A percentile compares a stretch with the other conserved stretches of the same genome.
Evolutionary conservation across 345 rosid species (phyloP).

Genomic region (Camelina neglecta): DNA sequence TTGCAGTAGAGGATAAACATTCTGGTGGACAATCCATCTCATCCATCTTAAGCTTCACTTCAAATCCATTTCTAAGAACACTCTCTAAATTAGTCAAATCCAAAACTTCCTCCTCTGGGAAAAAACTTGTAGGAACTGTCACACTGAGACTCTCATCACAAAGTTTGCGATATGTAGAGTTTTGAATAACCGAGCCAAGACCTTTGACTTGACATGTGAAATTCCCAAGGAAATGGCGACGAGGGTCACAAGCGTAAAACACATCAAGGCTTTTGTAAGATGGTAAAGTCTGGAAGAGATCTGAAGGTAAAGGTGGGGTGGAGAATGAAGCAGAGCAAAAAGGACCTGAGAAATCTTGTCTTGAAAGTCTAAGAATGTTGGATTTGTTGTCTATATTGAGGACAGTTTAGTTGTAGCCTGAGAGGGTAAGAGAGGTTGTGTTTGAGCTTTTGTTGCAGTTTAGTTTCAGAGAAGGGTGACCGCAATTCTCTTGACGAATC

Average conservation of each 20-base stretch:
- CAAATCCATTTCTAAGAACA: slow-evolving; percentile 36
- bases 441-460: slow-evolving; percentile 19
- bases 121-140: neutral
- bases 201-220: slow-evolving; percentile 22
- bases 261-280: slow-evolving; percentile 28
- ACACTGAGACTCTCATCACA: slow-evolving; percentile 12
- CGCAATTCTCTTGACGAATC: neutral
- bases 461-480: slow-evolving; percentile 42
- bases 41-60: slow-evolving; percentile 37
- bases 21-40: neutral
- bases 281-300: neutral
- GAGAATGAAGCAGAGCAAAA: slow-evolving; percentile 21
- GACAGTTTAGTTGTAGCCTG: slow-evolving; percentile 30
- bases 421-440: slow-evolving; percentile 20
- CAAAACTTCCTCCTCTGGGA: neutral
- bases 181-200: neutral
- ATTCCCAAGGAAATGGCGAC: neutral
- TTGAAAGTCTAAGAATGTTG: slow-evolving; percentile 31
- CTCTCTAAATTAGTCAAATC: neutral
- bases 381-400: neutral
- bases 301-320: slow-evolving; percentile 1
- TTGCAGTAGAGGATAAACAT: slow-evolving; percentile 17
- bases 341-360: slow-evolving; percentile 22
- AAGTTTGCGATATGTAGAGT: fast-evolving
- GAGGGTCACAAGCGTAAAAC: slow-evolving; percentile 23